Evolutionary conservation across 2,329 filamentous ascomycete species (phyloP).

Genomic region (Fusarium decemcellulare): DNA sequence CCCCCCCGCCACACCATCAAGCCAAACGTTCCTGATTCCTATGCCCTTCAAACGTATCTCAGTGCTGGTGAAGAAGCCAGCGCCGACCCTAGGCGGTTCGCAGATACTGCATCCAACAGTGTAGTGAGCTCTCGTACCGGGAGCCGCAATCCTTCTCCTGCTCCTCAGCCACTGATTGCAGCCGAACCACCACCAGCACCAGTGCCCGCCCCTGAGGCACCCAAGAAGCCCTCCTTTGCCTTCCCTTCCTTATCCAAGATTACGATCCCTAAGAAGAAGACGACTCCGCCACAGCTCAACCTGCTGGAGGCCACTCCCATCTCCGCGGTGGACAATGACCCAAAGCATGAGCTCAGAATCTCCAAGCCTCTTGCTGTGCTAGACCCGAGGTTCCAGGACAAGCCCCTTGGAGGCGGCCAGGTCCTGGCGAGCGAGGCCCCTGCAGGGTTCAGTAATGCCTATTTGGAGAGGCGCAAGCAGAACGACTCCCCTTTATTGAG

Average conservation of each 20-base stretch:
- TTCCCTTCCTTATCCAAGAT: conserved; percentile 57
- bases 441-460: background rate
- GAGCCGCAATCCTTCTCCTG: conserved; percentile 30
- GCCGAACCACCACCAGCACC: conserved; percentile 34
- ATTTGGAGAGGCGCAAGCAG: conserved; percentile 9
- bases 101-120: conserved; percentile 7
- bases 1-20: background rate
- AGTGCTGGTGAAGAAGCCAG: conserved; percentile 41
- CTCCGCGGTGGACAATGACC: conserved; percentile 28
- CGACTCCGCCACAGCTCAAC: conserved; percentile 52
- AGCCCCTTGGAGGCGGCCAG: conserved; percentile 19
- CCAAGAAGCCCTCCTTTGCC: conserved; percentile 50
- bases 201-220: conserved; percentile 46
- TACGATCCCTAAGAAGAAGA: conserved; percentile 58
- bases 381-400: conserved; percentile 30
- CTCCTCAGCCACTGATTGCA: background rate
- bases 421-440: conserved; percentile 13
- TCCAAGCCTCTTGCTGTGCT: conserved; percentile 33
- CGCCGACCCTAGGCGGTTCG: background rate
- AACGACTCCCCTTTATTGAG: conserved; percentile 34
- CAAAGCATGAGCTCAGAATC: conserved; percentile 18
- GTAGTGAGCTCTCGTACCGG: background rate
- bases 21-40: conserved; percentile 49
- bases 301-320: conserved; percentile 48
- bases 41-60: conserved; percentile 54